phyloP scores from a whole-genome alignment of 225 moss, liverwort and hornwort genomes.

The Pleurozium schreberi region DNA sequence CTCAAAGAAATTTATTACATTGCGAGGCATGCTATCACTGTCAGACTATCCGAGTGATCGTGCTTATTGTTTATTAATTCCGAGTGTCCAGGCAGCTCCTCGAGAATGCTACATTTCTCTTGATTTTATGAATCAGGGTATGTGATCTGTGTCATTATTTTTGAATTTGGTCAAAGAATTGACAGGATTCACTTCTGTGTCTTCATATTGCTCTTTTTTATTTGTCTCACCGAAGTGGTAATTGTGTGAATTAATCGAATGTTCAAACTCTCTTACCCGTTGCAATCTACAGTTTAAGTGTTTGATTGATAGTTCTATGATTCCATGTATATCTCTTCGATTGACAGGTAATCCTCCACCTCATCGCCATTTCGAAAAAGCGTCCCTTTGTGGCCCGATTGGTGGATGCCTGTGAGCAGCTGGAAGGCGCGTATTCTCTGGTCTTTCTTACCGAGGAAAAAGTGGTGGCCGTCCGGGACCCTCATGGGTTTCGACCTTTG shows the following conservation, averaged over 20 bases:
- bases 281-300: not conserved
- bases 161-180: not conserved
- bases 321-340: not conserved
- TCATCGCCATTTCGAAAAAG: constrained; percentile 71
- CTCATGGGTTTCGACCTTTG: constrained; percentile 84
- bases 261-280: not conserved
- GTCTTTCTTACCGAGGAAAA: constrained; percentile 89
- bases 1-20: not conserved
- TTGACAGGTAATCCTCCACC: constrained; percentile 24
- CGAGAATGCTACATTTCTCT: not conserved
- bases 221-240: not conserved
- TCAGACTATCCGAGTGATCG: not conserved
- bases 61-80: not conserved
- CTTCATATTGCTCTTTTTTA: not conserved
- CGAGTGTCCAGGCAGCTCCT: not conserved
- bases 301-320: not conserved
- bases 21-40: not conserved
- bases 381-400: constrained; percentile 86
- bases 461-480: constrained; percentile 81
- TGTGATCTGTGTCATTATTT: not conserved
- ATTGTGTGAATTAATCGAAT: not conserved
- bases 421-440: constrained; percentile 89
- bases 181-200: not conserved
- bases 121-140: not conserved
- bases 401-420: constrained; percentile 92